A percentile compares a stretch with the other conserved stretches of the same genome.
Conservation (phyloP, 208 protist genomes). For the Entamoeba invadens region DNA sequence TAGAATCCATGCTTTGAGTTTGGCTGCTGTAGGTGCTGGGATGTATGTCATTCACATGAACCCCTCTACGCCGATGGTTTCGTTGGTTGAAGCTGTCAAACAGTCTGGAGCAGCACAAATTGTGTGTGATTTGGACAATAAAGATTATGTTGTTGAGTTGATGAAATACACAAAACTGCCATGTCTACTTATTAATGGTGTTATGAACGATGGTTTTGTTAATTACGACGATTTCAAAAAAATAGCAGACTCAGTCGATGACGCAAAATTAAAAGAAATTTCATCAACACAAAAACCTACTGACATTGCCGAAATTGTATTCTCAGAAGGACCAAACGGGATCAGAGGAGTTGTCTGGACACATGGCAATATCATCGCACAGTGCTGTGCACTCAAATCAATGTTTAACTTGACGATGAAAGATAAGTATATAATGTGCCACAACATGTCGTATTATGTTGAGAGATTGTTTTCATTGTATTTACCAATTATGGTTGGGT, state of each 20-base stretch:
- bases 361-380: background rate
- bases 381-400: background rate
- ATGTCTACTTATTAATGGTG: background rate
- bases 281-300: background rate
- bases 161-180: background rate
- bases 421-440: background rate
- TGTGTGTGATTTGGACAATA: background rate
- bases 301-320: background rate
- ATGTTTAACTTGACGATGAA: background rate
- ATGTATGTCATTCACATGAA: background rate
- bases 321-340: background rate
- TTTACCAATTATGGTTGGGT: background rate
- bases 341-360: background rate
- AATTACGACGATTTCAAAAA: background rate
- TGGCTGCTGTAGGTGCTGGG: background rate
- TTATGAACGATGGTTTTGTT: background rate
- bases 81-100: background rate
- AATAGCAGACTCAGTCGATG: background rate
- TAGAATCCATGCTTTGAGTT: background rate
- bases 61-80: background rate
- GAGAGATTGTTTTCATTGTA: background rate
- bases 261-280: background rate
- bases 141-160: background rate
- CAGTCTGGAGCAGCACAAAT: background rate
- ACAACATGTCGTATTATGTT: background rate